A percentile compares a stretch with the other conserved stretches of the same genome.
phyloP scores from a whole-genome alignment of 164 flowering plant species.

The Sextonia rubra region DNA sequence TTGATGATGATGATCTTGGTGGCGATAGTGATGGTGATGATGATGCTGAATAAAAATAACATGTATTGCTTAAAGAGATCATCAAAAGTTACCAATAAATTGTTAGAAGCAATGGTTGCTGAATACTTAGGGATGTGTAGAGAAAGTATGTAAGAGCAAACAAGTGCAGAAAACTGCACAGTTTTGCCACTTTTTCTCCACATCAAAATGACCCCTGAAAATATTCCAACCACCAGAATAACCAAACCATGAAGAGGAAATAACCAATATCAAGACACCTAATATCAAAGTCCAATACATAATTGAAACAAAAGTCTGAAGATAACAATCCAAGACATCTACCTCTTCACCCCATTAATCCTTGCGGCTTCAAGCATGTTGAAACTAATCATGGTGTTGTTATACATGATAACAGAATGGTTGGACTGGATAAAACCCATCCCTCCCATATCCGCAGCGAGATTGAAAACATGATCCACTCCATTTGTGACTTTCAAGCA shows the following conservation, averaged over 20 bases:
- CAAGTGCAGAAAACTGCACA: too few relatives aligned
- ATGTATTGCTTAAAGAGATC: too few relatives aligned
- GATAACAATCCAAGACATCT: not conserved
- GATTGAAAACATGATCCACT: constrained; percentile 93
- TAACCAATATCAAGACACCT: not conserved
- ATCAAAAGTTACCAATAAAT: too few relatives aligned
- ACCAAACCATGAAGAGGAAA: not conserved
- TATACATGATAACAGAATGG: constrained; percentile 96
- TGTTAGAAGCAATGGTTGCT: too few relatives aligned
- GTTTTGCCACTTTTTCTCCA: too few relatives aligned
- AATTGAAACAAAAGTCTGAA: not conserved
- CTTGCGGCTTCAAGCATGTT: constrained; percentile 95
- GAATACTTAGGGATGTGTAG: too few relatives aligned
- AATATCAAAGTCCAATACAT: not conserved
- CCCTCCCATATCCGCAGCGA: constrained; percentile 99
- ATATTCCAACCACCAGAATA: not conserved
- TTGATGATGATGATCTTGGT: too few relatives aligned
- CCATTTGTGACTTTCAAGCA: constrained; percentile 81
- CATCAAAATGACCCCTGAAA: not conserved
- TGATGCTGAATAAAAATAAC: too few relatives aligned
- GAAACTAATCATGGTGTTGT: constrained; percentile 98
- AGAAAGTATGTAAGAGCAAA: too few relatives aligned
- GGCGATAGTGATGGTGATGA: too few relatives aligned
- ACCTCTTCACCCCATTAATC: constrained; percentile 93
- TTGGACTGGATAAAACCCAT: constrained; percentile 99